These are phyloP conservation scores for Alternaria ventricosa DNA, from an alignment of 2,329 filamentous ascomycete species.

Conservation along the genomic window DNA sequence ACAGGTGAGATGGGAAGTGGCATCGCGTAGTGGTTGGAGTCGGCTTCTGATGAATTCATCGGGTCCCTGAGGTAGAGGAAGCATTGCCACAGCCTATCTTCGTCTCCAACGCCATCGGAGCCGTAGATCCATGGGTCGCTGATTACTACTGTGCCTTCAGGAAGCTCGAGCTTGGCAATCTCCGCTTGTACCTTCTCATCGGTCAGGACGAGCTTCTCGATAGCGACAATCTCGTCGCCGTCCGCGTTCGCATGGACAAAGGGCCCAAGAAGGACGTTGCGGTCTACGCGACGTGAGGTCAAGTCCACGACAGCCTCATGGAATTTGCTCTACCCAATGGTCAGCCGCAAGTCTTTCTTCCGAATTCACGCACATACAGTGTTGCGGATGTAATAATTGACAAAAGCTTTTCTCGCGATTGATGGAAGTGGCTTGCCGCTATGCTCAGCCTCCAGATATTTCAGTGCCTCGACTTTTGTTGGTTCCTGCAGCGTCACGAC, in stretches of 20 bases:
- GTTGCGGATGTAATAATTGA: slow-evolving; percentile 66
- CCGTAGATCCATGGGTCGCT: slow-evolving; percentile 75
- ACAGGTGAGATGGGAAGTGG: slow-evolving; percentile 73
- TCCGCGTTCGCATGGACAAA: slow-evolving; percentile 66
- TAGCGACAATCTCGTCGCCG: slow-evolving; percentile 64
- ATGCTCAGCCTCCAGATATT: slow-evolving; percentile 70
- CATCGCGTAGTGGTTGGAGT: slow-evolving; percentile 73
- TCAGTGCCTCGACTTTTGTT: slow-evolving; percentile 63
- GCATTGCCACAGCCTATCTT: slow-evolving; percentile 64
- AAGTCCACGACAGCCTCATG: slow-evolving; percentile 67
- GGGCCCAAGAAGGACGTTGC: slow-evolving; percentile 64
- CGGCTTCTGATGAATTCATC: slow-evolving; percentile 63
- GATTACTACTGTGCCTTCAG: slow-evolving; percentile 63
- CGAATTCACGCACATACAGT: slow-evolving; percentile 55
- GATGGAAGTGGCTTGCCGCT: slow-evolving; percentile 58
- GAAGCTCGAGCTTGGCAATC: slow-evolving; percentile 65
- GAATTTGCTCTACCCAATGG: slow-evolving; percentile 61
- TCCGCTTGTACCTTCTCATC: slow-evolving; percentile 65
- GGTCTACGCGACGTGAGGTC: slow-evolving; percentile 58
- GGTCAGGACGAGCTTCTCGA: slow-evolving; percentile 63
- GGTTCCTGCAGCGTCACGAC: slow-evolving; percentile 71
- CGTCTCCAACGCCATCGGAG: slow-evolving; percentile 57
- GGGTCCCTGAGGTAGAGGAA: slow-evolving; percentile 72
- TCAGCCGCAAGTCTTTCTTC: slow-evolving; percentile 1
- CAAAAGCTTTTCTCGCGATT: slow-evolving; percentile 60